Percentiles rank a stretch among this genome's conserved stretches.
phyloP scores from a whole-genome alignment of 2,329 filamentous ascomycete genomes.

The Sarocladiaceae sp. region DNA sequence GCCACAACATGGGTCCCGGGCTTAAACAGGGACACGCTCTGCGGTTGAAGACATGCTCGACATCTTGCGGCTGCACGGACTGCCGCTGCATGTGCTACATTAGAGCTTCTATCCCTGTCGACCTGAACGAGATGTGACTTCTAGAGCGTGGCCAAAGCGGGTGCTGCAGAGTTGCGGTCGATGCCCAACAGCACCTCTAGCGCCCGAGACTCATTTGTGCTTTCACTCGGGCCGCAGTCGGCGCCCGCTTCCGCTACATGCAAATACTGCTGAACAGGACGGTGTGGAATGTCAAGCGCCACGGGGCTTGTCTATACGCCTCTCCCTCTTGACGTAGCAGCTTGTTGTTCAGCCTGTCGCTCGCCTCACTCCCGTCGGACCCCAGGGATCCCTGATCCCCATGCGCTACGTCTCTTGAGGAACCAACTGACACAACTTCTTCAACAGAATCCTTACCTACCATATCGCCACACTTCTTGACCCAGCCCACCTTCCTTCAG shows the following conservation, averaged over 20 bases:
- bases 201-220: not conserved
- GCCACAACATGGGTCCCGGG: too few species aligned
- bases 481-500: constrained; percentile 55
- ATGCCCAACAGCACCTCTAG: not conserved
- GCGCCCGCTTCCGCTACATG: not conserved
- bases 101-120: not conserved
- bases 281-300: not conserved
- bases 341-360: not conserved
- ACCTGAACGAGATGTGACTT: not conserved
- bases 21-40: too few species aligned
- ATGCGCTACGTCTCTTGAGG: not conserved
- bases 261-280: not conserved
- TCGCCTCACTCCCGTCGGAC: constrained; percentile 12
- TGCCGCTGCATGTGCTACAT: not conserved
- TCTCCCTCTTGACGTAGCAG: not conserved
- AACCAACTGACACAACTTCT: constrained; percentile 1
- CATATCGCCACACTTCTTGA: constrained; percentile 53
- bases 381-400: not conserved
- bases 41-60: too few species aligned
- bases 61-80: too few species aligned
- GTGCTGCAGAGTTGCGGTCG: not conserved
- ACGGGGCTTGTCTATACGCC: not conserved
- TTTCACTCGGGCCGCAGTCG: not conserved
- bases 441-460: constrained; percentile 51
- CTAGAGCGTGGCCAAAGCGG: not conserved